Percentiles rank a stretch among this genome's conserved stretches.
These are phyloP conservation scores for Hypomyces rosellus DNA, from an alignment of 2,329 filamentous ascomycete species.

Conservation along the genomic window DNA sequence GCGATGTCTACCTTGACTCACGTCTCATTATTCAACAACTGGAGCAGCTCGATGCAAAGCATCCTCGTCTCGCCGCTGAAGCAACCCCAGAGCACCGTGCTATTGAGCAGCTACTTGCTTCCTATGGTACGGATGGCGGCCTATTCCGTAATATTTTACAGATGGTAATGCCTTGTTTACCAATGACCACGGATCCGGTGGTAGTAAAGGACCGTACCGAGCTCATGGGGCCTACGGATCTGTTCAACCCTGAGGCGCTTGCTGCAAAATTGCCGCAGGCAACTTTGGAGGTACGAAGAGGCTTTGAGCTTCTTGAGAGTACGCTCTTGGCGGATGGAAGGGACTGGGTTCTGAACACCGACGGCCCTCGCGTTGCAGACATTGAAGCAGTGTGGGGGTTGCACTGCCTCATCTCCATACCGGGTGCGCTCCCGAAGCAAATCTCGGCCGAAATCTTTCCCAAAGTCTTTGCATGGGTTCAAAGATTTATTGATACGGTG, in stretches of 20 bases:
- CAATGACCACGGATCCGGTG: slow-evolving; percentile 46
- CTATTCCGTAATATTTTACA: slow-evolving; percentile 47
- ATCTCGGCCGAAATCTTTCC: slow-evolving; percentile 51
- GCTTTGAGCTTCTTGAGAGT: slow-evolving; percentile 53
- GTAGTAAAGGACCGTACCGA: slow-evolving; percentile 52
- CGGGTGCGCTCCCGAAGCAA: slow-evolving; percentile 46
- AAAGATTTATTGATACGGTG: slow-evolving; percentile 47
- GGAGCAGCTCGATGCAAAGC: slow-evolving; percentile 46
- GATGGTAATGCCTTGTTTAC: slow-evolving; percentile 48
- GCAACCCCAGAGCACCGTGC: slow-evolving; percentile 34
- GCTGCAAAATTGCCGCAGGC: slow-evolving; percentile 42
- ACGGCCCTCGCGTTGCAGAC: slow-evolving; percentile 54
- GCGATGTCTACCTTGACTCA: slow-evolving; percentile 63
- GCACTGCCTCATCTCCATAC: slow-evolving; percentile 54
- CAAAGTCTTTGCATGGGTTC: slow-evolving; percentile 55
- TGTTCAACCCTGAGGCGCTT: slow-evolving; percentile 19
- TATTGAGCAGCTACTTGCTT: slow-evolving; percentile 48
- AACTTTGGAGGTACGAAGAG: slow-evolving; percentile 45
- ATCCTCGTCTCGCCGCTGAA: slow-evolving; percentile 28
- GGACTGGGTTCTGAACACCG: slow-evolving; percentile 52
- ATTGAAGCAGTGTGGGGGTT: slow-evolving; percentile 63
- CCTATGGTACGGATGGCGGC: slow-evolving; percentile 47
- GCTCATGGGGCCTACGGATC: slow-evolving; percentile 22
- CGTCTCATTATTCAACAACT: slow-evolving; percentile 60
- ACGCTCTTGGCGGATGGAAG: slow-evolving; percentile 58